Evolutionary conservation across 345 rosid species (phyloP).

Genomic region (Nephelium lappaceum): DNA sequence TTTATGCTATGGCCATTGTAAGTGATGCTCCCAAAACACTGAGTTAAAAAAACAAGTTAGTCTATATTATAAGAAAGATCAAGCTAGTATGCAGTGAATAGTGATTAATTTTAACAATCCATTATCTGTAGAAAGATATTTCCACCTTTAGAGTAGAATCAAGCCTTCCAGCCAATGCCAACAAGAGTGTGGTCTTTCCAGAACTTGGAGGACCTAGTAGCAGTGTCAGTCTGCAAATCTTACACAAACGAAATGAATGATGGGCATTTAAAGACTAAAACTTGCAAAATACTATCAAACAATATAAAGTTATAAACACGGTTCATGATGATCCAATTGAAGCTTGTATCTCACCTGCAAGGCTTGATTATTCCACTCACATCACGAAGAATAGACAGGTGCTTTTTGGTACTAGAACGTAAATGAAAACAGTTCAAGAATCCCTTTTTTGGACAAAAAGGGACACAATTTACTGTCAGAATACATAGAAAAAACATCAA

Average conservation of each 20-base stretch:
- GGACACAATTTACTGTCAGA: not conserved
- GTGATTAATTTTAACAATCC: not conserved
- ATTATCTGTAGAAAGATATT: not conserved
- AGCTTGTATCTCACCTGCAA: slow-evolving; percentile 40
- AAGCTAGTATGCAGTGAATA: not conserved
- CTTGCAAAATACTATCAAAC: not conserved
- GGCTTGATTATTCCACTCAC: slow-evolving; percentile 75
- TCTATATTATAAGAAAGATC: not conserved
- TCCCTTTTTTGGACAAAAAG: slow-evolving; percentile 21
- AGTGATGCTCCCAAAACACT: slow-evolving; percentile 60
- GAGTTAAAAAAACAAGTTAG: not conserved
- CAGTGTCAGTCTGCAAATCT: slow-evolving; percentile 50
- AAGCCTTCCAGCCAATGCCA: slow-evolving; percentile 70
- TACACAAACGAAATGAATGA: not conserved
- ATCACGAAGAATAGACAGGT: slow-evolving; percentile 48
- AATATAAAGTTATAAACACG: not conserved
- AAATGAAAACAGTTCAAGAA: slow-evolving; percentile 31
- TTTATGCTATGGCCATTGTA: slow-evolving; percentile 59
- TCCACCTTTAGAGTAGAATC: slow-evolving; percentile 48
- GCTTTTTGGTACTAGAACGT: slow-evolving; percentile 39
- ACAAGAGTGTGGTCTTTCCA: slow-evolving; percentile 75
- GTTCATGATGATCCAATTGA: not conserved
- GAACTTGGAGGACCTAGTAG: slow-evolving; percentile 92
- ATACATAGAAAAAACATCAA: not conserved
- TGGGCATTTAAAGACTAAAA: not conserved